Conservation (phyloP, 2,329 filamentous ascomycete genomes). For the Aspergillus calidoustus region DNA sequence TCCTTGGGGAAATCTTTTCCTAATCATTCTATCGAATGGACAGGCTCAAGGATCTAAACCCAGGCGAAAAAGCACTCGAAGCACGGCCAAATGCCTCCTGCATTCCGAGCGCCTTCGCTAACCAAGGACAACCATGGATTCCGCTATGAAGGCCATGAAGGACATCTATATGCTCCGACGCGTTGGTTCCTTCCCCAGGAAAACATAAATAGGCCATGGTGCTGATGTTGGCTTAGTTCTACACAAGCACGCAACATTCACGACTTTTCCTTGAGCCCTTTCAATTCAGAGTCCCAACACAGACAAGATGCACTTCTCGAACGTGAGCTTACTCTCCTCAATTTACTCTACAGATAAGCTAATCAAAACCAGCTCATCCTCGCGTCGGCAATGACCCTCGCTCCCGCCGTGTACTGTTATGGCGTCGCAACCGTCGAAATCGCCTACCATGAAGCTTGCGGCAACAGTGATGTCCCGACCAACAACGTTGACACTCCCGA, state of each 20-base stretch:
- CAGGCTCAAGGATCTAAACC: too few species aligned
- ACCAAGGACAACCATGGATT: not conserved
- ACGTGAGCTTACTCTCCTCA: constrained; percentile 9
- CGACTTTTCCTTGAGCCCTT: not conserved
- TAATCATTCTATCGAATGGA: not conserved
- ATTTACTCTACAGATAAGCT: not conserved
- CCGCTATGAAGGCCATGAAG: not conserved
- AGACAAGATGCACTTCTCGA: constrained; percentile 21
- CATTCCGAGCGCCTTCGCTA: constrained; percentile 2
- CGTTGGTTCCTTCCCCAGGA: not conserved
- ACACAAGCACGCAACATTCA: not conserved
- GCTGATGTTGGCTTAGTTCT: not conserved
- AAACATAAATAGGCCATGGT: constrained; percentile 2
- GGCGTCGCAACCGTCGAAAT: constrained; percentile 20
- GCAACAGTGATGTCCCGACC: not conserved
- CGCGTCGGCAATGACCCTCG: constrained; percentile 21
- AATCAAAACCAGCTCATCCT: constrained; percentile 14
- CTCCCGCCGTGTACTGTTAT: constrained; percentile 21
- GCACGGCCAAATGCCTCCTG: not conserved
- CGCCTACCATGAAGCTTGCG: constrained; percentile 21
- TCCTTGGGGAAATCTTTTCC: not conserved
- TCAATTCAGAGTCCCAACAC: not conserved
- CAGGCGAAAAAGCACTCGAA: not conserved
- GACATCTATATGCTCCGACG: not conserved
- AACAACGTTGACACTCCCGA: not conserved